Percentiles rank a stretch among this genome's conserved stretches.
Conservation (phyloP, 2,329 filamentous ascomycete genomes). For the Apiospora pterosperma region DNA sequence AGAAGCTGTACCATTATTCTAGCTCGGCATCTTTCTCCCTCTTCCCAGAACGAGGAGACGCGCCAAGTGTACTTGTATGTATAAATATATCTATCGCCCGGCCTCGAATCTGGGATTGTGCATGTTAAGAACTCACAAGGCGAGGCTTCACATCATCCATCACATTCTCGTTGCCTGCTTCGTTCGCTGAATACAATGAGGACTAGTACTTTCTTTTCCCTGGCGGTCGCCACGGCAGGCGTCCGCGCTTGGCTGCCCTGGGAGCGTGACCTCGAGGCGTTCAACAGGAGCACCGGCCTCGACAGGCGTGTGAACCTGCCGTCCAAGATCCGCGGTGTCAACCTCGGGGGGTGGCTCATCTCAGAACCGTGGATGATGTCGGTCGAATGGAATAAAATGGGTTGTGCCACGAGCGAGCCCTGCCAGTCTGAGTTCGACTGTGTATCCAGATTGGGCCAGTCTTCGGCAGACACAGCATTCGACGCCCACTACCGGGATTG, state of each 20-base stretch:
- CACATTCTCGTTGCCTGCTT: not conserved
- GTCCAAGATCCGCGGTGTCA: slow-evolving; percentile 51
- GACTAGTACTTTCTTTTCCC: not conserved
- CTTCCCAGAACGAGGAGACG: no score
- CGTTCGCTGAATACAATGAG: not conserved
- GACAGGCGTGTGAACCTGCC: not conserved
- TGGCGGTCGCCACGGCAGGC: not conserved
- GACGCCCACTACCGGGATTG: slow-evolving; percentile 47
- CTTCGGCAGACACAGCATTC: slow-evolving; percentile 42
- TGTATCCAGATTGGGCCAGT: slow-evolving; percentile 44
- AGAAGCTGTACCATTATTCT: not conserved
- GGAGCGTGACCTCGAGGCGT: not conserved
- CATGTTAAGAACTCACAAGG: not conserved
- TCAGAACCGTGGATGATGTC: slow-evolving; percentile 52
- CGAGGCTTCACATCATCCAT: not conserved
- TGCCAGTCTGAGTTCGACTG: slow-evolving; percentile 49
- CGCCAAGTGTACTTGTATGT: not conserved
- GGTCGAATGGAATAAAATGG: slow-evolving; percentile 43
- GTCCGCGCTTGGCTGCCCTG: not conserved
- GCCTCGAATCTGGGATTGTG: not conserved
- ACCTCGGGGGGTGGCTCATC: slow-evolving; percentile 49
- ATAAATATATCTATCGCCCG: not conserved
- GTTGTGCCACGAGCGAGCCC: slow-evolving; percentile 35
- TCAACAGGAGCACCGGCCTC: not conserved
- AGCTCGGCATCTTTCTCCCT: not conserved